Percentiles rank a stretch among this genome's conserved stretches.
Evolutionary conservation across 2,329 filamentous ascomycete species (phyloP).

Genomic region (Penicillium verrucosum): DNA sequence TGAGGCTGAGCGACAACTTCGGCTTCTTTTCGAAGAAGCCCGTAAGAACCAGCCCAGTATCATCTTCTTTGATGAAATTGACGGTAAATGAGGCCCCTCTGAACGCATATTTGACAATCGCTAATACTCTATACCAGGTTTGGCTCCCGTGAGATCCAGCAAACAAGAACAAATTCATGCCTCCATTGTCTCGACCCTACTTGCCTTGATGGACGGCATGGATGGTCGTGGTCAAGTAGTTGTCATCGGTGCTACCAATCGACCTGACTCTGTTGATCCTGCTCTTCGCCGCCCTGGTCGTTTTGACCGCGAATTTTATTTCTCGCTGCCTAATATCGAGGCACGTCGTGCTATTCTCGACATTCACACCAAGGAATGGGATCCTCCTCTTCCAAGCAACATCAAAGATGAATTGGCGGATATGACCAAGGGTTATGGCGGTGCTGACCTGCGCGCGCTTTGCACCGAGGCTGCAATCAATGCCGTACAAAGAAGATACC

Average conservation of each 20-base stretch:
- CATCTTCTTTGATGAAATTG: conserved; percentile 99
- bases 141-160: conserved; percentile 92
- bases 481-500: conserved; percentile 90
- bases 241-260: conserved; percentile 97
- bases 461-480: conserved; percentile 96
- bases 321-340: conserved; percentile 79
- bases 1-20: conserved; percentile 91
- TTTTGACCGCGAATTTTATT: conserved; percentile 98
- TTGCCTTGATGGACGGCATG: conserved; percentile 97
- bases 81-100: conserved; percentile 55
- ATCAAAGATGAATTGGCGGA: conserved; percentile 82
- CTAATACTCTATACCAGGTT: conserved; percentile 36
- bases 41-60: conserved; percentile 95
- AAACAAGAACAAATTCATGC: conserved; percentile 99
- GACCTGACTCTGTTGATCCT: conserved; percentile 93
- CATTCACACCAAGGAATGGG: conserved; percentile 95
- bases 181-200: conserved; percentile 90
- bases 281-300: conserved; percentile 90
- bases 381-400: conserved; percentile 64
- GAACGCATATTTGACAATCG: background rate
- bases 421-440: conserved; percentile 92
- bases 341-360: conserved; percentile 83
- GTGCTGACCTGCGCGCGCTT: conserved; percentile 87
- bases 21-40: conserved; percentile 91
- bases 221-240: conserved; percentile 97